Evolutionary conservation across 2,329 filamentous ascomycete species (phyloP).

Genomic region (Xylariales sp.): DNA sequence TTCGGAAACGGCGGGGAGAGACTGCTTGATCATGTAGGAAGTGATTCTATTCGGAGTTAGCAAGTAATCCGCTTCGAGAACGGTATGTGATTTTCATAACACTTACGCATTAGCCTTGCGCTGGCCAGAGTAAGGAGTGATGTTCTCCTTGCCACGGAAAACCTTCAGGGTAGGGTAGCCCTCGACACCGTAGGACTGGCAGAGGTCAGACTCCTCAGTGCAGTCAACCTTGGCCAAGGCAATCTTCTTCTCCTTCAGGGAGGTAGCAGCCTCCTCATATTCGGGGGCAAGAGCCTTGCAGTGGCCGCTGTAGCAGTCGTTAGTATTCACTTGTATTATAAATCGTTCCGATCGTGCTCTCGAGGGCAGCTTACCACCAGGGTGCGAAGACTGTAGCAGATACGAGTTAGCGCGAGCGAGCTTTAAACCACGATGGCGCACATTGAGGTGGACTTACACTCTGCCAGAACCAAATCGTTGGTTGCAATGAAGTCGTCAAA

Average conservation of each 20-base stretch:
- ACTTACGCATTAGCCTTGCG: constrained; percentile 76
- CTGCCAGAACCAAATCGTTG: constrained; percentile 86
- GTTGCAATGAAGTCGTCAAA: constrained; percentile 83
- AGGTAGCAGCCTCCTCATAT: constrained; percentile 82
- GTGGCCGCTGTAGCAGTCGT: constrained; percentile 54
- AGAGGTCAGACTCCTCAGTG: constrained; percentile 90
- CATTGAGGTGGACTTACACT: constrained; percentile 86
- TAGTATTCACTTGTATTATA: neutral
- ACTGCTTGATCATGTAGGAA: constrained; percentile 97
- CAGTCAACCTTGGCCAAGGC: constrained; percentile 86
- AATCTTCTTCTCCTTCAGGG: constrained; percentile 84
- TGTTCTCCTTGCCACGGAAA: constrained; percentile 85
- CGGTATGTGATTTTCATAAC: neutral
- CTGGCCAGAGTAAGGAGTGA: constrained; percentile 80
- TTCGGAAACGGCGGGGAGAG: constrained; percentile 82
- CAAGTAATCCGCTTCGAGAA: neutral
- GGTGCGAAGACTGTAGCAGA: constrained; percentile 73
- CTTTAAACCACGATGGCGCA: too few relatives aligned
- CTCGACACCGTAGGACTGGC: constrained; percentile 85
- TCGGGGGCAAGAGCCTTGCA: constrained; percentile 96
- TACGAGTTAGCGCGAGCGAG: constrained; percentile 30
- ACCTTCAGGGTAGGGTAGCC: constrained; percentile 99
- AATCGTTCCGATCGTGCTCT: neutral
- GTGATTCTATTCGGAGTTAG: constrained; percentile 43
- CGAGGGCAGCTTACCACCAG: constrained; percentile 56